Evolutionary conservation across 495 filamentous ascomycete species (phyloP), one percentile per base, ranked within the genome.

Genomic region (Neohortaea acidophila): DNA sequence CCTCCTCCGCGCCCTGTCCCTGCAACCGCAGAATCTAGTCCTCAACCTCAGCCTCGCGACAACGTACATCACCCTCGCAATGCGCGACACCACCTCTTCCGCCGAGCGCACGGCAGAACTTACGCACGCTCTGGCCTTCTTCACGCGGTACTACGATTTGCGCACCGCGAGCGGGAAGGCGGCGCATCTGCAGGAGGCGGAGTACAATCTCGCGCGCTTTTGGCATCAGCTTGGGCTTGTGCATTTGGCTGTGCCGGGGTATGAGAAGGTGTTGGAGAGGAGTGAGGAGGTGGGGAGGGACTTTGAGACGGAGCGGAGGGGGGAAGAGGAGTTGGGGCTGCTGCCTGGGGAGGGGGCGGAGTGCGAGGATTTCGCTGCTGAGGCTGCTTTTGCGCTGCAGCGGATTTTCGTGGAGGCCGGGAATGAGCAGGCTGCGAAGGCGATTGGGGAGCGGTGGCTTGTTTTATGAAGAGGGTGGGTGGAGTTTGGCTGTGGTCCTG

Each of bases 71-170:
- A 79, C 93, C 51, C 73, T 85, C 51, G 79, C 77, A 8, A 69
- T 94, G 44, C 92, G 94, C 51, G 72, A 86, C 8, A 84, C 87
- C 56, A 72, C 78, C 3, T n/a, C n/a, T n/a, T n/a, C n/a, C n/a
- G 84, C 86, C 33, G 94, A 94, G 53, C 68, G 87, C 1, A 85
- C 94, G 52, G 84, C 78, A 47, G 71, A 81, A 17, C 72, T 92
- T 25, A 65, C 79, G 50, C 89, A 96, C 53, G 89, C 80, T 0
- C 62, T 94, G 13, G 66, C 75, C 0, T 94, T 96, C 49, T 57
- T 94, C 36, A 68, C 74, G 32, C 64, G 74, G 18, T 97, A 97
- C 56, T 78, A 82, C 46, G 57, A 76, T 1, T 37, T 73, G 37
- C 52, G 76, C 14, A 50, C 53, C 25, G 40, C 58, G 55, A 19